Percentiles rank a stretch among this genome's conserved stretches.
phyloP scores from a whole-genome alignment of 192 early-diverging fungal species.

The Bifiguratus adelaidae region DNA sequence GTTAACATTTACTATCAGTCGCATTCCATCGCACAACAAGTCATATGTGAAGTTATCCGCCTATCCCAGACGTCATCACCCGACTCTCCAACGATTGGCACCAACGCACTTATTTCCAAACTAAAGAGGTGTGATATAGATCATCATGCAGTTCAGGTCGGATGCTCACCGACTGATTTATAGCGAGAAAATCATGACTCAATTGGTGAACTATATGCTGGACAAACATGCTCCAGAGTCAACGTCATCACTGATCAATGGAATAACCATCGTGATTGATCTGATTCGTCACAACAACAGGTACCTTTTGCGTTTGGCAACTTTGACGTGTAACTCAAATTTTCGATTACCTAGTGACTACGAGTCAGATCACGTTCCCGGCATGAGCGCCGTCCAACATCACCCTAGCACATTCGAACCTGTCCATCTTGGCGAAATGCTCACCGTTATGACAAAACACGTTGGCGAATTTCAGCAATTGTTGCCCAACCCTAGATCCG shows the following conservation, averaged over 20 bases:
- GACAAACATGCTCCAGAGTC: constrained; percentile 60
- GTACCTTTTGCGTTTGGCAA: constrained; percentile 15
- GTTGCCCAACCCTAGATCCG: constrained; percentile 61
- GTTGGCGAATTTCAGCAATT: constrained; percentile 69
- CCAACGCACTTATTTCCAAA: constrained; percentile 18
- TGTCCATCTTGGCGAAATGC: constrained; percentile 83
- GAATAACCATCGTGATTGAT: constrained; percentile 95
- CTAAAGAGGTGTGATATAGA: constrained; percentile 23
- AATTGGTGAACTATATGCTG: constrained; percentile 86
- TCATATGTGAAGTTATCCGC: constrained; percentile 25
- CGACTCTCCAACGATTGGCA: constrained; percentile 19
- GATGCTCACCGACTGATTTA: neutral
- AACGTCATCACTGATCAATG: constrained; percentile 84
- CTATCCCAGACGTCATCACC: constrained; percentile 23
- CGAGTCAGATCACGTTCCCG: constrained; percentile 13
- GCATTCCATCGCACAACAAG: constrained; percentile 26
- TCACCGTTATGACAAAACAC: constrained; percentile 71
- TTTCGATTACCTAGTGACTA: constrained; percentile 7
- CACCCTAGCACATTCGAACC: constrained; percentile 14
- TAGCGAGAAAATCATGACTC: constrained; percentile 66
- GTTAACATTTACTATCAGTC: too few relatives aligned
- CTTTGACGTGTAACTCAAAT: neutral
- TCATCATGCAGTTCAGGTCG: too few relatives aligned
- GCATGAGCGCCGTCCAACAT: constrained; percentile 9
- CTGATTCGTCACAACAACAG: constrained; percentile 95